Base-by-base conservation (phyloP, 306 rosid species). In the Crotalaria pallida region DNA sequence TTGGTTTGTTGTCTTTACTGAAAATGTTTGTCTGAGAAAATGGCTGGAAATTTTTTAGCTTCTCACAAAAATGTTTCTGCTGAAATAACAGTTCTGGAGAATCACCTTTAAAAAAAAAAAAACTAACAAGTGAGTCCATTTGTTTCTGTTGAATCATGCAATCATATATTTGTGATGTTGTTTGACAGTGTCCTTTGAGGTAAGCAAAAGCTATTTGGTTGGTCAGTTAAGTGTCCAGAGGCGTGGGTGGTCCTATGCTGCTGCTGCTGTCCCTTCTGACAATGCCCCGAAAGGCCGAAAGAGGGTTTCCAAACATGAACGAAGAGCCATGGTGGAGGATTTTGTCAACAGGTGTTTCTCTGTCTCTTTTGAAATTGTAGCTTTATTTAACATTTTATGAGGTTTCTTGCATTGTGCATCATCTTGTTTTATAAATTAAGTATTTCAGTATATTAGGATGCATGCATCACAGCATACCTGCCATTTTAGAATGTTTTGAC, bases 311-410 rank as follows among this genome's bases (percentile, higher is more conserved):
- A 87, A 33, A 66, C 69, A 69, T 7, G 80, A 88, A 58, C 86
- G 91, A 45, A 70, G 33, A 79, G 84, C 82, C 40, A 24, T 86
- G 76, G 84, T 90, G 73, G 86, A 86, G 82, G 57, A 82, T 19
- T 88, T 76, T 72, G 94, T 90, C 51, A 58, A 73, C 72, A 80
- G 84, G 96, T 90, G 83, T 56, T 73, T 50, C 67, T 58, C 52
- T 6, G 5, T 74, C 67, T 70, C 73, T 56, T 53, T 70, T 63
- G 6, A 67, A 61, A 58, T 22, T 58, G 15, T 33, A 22, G 18
- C 19, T 65, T 16, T 44, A 13, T 27, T 38, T 62, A 47, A 40
- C 34, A 26, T 43, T 23, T 74, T 26, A 53, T 61, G 52, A 29
- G 41, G 47, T 40, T 75, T 49, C 48, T 2, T 64, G 67, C 53